Evolutionary conservation across 1,139 yeast genomes (phyloP).

Genomic region (Sugiyamaella novakii): DNA sequence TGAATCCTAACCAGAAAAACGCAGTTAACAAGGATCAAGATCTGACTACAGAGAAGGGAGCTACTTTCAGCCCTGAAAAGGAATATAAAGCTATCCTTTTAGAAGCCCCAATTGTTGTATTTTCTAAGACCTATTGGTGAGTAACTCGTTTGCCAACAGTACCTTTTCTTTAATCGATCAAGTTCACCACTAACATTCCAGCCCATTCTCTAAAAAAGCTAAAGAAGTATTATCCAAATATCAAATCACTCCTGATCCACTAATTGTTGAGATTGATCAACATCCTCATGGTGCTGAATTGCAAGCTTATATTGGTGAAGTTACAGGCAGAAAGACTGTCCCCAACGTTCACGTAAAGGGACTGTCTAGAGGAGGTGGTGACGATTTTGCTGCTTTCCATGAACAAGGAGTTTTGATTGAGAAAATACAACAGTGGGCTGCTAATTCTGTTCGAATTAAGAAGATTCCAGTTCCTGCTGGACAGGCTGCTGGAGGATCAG

Average conservation of each 20-base stretch:
- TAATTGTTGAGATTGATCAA: slow-evolving; percentile 78
- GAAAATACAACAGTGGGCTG: slow-evolving; percentile 58
- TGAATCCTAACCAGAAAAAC: not conserved
- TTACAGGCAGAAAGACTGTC: slow-evolving; percentile 89
- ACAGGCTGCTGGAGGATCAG: slow-evolving; percentile 5
- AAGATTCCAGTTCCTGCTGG: slow-evolving; percentile 18
- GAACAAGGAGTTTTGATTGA: slow-evolving; percentile 54
- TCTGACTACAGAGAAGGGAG: slow-evolving; percentile 38
- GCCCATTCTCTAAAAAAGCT: slow-evolving; percentile 70
- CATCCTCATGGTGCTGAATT: slow-evolving; percentile 71
- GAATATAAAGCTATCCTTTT: slow-evolving; percentile 62
- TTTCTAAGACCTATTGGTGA: slow-evolving; percentile 49
- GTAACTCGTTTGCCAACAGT: too few species aligned
- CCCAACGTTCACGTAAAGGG: slow-evolving; percentile 90
- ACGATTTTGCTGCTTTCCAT: slow-evolving; percentile 71
- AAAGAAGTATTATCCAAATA: slow-evolving; percentile 69
- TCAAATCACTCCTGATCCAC: slow-evolving; percentile 69
- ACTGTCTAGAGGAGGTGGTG: slow-evolving; percentile 88
- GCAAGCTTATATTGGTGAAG: slow-evolving; percentile 71
- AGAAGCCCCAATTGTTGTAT: slow-evolving; percentile 58
- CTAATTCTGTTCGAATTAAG: slow-evolving; percentile 12
- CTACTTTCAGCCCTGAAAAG: slow-evolving; percentile 58
- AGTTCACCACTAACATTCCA: slow-evolving; percentile 14
- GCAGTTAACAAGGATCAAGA: slow-evolving; percentile 26
- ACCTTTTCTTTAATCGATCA: too few species aligned